Base-by-base conservation (phyloP, 495 filamentous ascomycete species). In the Aspergillus affinis region DNA sequence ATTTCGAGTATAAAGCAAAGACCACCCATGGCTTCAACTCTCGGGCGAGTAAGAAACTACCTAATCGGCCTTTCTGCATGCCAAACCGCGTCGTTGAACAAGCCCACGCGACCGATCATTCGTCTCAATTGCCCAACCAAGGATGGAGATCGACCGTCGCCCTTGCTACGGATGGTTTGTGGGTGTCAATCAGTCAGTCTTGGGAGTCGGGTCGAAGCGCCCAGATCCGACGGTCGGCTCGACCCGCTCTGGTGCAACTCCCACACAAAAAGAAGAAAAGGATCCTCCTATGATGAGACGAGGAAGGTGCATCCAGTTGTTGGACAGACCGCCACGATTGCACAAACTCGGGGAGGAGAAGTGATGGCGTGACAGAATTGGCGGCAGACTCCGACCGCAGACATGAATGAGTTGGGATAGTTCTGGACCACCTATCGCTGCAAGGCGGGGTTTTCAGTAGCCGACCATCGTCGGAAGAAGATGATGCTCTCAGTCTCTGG, bases 201-300 rank as follows among this genome's bases (percentile, higher is more conserved):
- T 41, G 36, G 30, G 32, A 46, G 55, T 58, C 55, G 47, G 55
- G 20, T 47, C 18, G 55, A 58, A 50, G 55, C 55, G 55, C 55
- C 21, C 55, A 49, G 55, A 48, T 57, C 55, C 55, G 55, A 57
- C 46, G 19, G 55, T 58, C 55, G 55, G 55, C 47, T 41, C 26
- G 47, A 58, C 46, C 55, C 55, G 55, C 55, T 48, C 4, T 19
- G 48, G 19, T 27, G 7, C 12, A 46, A 32, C 21, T 15, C 7
- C 32, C n/a, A 26, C 21, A 48, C 8, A 44, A 46, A 32, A 32
- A 32, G 10, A 32, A 32, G 29, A 32, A 41, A 41, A 15, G 36
- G 36, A 41, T 41, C 36, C 36, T 41, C 36, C 36, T 41, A 41
- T 41, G 36, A 41, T 10, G 36, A 41, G 13, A 5, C 36, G 36